Evolutionary conservation across 2,329 filamentous ascomycete genomes (phyloP), one percentile per base, ranked within the genome.

Genomic region (Thermothelomyces thermophilus): DNA sequence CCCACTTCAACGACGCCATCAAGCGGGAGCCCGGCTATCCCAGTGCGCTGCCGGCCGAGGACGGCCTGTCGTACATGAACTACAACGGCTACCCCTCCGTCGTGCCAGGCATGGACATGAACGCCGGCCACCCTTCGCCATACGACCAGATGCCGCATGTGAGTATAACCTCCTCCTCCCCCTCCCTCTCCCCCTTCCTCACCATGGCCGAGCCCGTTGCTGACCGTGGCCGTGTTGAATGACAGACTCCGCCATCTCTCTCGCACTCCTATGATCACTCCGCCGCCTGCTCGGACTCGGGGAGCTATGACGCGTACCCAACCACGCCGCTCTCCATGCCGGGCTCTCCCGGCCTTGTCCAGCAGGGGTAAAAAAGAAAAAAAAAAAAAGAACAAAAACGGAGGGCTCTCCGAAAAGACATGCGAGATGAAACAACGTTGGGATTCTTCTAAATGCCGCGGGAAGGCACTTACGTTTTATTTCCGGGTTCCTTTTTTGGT

Each of bases 111-210:
- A 77, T 87, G 64, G 83, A 86, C 60, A 77, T 85, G 59, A 75
- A 75, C 63, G 69, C 53, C 50, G 58, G 48, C 19, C 55, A 73
- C 52, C 70, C 74, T 51, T 74, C 79, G 59, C 72, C 77, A 22
- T 88, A 87, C 72, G 79, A 85, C 65, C 73, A 82, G 60, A 79
- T 80, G 67, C 79, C 83, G 76, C 84, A 87, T 80, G 86, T 90
- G 83, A 84, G 81, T 83, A 33, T n/a, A n/a, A n/a, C 45, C 37
- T 71, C 71, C 67, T 72, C 67, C 41, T 45, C 51, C 66, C 72
- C 66, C 3, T 7, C 41, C 45, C 50, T 49, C 41, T 53, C 43
- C 48, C 42, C 50, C 41, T 52, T 37, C 46, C 42, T 53, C 58
- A 44, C n/a, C 46, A 37, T 26, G 46, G 46, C 19, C 39, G 28